Base-by-base conservation (phyloP, 139 green algal genomes). In the Chlamydomonas sphaeroides region DNA sequence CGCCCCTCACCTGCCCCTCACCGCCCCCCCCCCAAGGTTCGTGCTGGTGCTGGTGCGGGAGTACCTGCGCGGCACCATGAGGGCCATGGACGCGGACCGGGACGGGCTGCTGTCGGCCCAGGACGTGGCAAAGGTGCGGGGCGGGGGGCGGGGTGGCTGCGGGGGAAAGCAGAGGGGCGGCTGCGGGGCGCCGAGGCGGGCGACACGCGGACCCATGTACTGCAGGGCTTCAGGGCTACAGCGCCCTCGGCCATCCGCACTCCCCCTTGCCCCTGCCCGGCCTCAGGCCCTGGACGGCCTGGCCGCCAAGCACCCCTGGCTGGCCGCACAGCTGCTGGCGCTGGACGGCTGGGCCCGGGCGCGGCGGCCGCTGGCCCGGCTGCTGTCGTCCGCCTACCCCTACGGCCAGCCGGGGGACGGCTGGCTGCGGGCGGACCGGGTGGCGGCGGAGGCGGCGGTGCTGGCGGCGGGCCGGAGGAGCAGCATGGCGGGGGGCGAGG, bases 81-180 rank as follows among this genome's bases (percentile, higher is more conserved):
- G 49, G 3, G 38, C 15, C 14, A 23, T 67, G 77, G 77, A 84
- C 51, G 11, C 26, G 26, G 77, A 69, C 30, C 17, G 38, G 25
- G 65, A 84, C 65, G 77, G 77, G 5, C 42, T 76, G 65, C 32
- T 84, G 5, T 48, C 65, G 0, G 35, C 65, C 6, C 5, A 11
- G 26, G 77, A 84, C 65, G 65, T 84, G 41, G 42, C 32, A 33
- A 57, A 33, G 42, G 77, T 84, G 36, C 41, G 77, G 35, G 33
- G 14, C 14, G 2, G 14, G 32, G 32, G 32, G 17, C 11, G 62
- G 17, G 51, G 15, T 10, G 51, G 51, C 51, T 28, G 51, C 4
- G 51, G 17, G 51, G 15, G 51, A 7, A 17, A 28, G 51, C 20
- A 28, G 15, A 4, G 26, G 20, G 17, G 51, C 51, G 51, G 15